phyloP scores from a whole-genome alignment of 1,284 basidiomycete species.

The Cryptococcus wingfieldii region DNA sequence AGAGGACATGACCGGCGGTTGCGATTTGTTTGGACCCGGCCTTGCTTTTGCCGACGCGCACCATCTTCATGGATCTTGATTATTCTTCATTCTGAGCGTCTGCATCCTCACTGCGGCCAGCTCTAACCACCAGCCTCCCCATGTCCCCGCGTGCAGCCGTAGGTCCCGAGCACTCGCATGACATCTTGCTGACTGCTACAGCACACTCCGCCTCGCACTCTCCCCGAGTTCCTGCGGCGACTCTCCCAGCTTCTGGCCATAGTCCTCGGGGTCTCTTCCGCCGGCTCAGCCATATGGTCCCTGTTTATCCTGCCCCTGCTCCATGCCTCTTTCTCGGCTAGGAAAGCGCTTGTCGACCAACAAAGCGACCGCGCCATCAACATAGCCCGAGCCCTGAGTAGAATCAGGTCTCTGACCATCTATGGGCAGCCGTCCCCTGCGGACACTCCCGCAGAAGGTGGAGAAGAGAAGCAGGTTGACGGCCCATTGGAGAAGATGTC shows the following conservation, averaged over 20 bases:
- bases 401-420: background rate
- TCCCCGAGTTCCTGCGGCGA: slow-evolving; percentile 27
- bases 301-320: slow-evolving; percentile 43
- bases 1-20: too few relatives aligned
- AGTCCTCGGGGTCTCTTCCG: slow-evolving; percentile 34
- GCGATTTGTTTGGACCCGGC: too few relatives aligned
- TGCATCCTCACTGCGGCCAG: too few relatives aligned
- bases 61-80: too few relatives aligned
- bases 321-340: slow-evolving; percentile 43
- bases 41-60: too few relatives aligned
- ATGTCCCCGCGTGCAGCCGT: too few relatives aligned
- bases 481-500: background rate
- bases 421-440: too few relatives aligned
- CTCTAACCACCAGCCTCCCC: too few relatives aligned
- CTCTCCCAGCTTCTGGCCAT: slow-evolving; percentile 40
- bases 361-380: slow-evolving; percentile 19
- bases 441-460: background rate
- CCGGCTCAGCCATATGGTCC: slow-evolving; percentile 38
- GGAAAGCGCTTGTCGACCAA: slow-evolving; percentile 37
- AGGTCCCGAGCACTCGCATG: background rate
- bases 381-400: slow-evolving; percentile 12
- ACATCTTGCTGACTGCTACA: background rate
- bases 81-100: too few relatives aligned
- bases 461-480: background rate
- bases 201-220: background rate